phyloP scores from a whole-genome alignment of 139 green algal species.

The Astrephomene gubernaculifera region DNA sequence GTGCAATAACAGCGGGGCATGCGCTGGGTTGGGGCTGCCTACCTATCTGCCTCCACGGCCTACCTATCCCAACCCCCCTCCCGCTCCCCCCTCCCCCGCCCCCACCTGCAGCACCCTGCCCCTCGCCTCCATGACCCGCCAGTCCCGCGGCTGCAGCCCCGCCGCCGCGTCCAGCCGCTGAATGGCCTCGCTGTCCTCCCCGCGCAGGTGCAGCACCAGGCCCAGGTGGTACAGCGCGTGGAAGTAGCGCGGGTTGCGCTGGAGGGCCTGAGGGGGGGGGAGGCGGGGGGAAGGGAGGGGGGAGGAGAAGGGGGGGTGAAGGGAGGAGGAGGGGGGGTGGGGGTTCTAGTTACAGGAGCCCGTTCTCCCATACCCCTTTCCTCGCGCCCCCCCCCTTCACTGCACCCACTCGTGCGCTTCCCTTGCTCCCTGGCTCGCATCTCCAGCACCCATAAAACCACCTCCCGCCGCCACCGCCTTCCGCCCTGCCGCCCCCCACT shows the following conservation, averaged over 20 bases:
- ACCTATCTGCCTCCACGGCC: background rate
- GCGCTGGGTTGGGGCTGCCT: too few relatives aligned
- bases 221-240: constrained; percentile 58
- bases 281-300: background rate
- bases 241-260: constrained; percentile 56
- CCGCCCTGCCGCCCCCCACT: background rate
- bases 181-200: constrained; percentile 44
- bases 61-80: background rate
- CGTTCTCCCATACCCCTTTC: too few relatives aligned
- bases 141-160: constrained; percentile 34
- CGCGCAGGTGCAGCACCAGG: constrained; percentile 51
- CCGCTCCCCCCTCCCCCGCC: background rate
- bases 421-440: too few relatives aligned
- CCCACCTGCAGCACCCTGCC: constrained; percentile 51
- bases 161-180: constrained; percentile 44
- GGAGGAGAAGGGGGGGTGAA: background rate
- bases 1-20: too few relatives aligned
- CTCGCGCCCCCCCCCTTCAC: too few relatives aligned
- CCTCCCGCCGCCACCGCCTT: background rate
- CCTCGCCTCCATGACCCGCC: constrained; percentile 52
- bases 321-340: background rate
- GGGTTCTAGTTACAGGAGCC: too few relatives aligned
- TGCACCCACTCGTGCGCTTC: too few relatives aligned
- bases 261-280: constrained; percentile 41
- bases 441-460: background rate